phyloP scores from a whole-genome alignment of 2,329 filamentous ascomycete genomes.

The Neopestalotiopsis sp. region DNA sequence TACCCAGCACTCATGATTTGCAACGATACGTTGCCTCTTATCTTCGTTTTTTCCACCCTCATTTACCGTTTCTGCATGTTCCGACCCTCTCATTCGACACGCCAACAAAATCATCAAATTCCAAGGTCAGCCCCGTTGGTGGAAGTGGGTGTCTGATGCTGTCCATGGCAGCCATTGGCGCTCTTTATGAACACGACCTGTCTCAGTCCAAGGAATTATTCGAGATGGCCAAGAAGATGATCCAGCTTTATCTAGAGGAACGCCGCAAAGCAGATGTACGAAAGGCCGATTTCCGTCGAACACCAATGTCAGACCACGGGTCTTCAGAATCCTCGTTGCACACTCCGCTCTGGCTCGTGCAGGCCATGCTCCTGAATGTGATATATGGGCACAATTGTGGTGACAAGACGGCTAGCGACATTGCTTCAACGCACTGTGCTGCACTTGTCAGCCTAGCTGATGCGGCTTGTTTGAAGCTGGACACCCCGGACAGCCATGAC shows the following conservation, averaged over 20 bases:
- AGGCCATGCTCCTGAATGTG: constrained; percentile 95
- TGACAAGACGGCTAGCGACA: constrained; percentile 88
- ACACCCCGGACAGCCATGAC: constrained; percentile 55
- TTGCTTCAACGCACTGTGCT: constrained; percentile 90
- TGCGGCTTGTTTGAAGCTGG: constrained; percentile 75
- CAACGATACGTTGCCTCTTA: constrained; percentile 92
- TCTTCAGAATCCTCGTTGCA: constrained; percentile 68
- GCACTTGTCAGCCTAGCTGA: constrained; percentile 89
- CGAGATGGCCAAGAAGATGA: constrained; percentile 93
- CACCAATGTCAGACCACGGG: constrained; percentile 51
- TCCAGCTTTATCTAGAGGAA: constrained; percentile 90
- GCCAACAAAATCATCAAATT: constrained; percentile 69
- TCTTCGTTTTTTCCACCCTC: constrained; percentile 90
- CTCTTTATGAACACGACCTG: constrained; percentile 84
- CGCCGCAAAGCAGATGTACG: constrained; percentile 83
- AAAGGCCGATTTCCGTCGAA: constrained; percentile 63
- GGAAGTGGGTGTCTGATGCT: constrained; percentile 87
- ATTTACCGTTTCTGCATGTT: constrained; percentile 92
- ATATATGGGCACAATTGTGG: constrained; percentile 95
- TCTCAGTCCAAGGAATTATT: constrained; percentile 84
- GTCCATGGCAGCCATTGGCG: constrained; percentile 79
- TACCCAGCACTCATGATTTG: constrained; percentile 84
- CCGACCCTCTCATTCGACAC: constrained; percentile 91
- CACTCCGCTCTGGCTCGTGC: constrained; percentile 92
- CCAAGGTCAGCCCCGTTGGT: constrained; percentile 66